Evolutionary conservation across 2,329 filamentous ascomycete genomes (phyloP).

Genomic region (Penicillium sp.): DNA sequence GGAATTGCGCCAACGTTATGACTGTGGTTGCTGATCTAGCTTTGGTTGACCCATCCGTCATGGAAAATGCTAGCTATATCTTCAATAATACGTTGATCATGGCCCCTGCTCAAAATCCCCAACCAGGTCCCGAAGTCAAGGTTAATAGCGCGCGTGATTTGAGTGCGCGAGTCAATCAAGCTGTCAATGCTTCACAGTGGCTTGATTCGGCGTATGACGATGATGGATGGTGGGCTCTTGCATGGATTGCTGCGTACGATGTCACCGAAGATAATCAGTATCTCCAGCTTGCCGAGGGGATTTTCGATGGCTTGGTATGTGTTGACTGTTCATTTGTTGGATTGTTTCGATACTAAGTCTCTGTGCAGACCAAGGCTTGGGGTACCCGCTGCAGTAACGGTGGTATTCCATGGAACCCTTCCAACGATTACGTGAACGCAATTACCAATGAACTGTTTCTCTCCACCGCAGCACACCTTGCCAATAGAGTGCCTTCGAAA

Average conservation of each 20-base stretch:
- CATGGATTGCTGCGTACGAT: conserved; percentile 56
- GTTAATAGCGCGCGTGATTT: conserved; percentile 10
- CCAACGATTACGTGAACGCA: conserved; percentile 49
- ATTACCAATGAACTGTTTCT: conserved; percentile 60
- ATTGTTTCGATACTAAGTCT: background rate
- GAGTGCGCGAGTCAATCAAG: background rate
- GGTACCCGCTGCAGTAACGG: conserved; percentile 45
- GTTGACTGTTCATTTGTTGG: too few relatives aligned
- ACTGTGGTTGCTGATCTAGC: conserved; percentile 60
- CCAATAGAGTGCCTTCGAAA: conserved; percentile 45
- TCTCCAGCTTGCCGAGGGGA: conserved; percentile 47
- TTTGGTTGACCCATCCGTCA: conserved; percentile 33
- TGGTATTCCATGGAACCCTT: conserved; percentile 50
- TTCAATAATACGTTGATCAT: conserved; percentile 46
- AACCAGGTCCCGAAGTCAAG: conserved; percentile 16
- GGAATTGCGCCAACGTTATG: conserved; percentile 68
- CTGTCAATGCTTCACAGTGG: conserved; percentile 26
- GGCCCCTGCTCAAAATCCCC: conserved; percentile 20
- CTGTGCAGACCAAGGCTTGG: conserved; percentile 36
- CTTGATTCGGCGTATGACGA: conserved; percentile 49
- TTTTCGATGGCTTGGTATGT: conserved; percentile 49
- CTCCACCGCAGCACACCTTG: conserved; percentile 54
- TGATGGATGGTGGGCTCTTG: conserved; percentile 55
- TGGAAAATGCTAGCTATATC: conserved; percentile 35
- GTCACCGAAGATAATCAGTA: conserved; percentile 47